Evolutionary conservation across 768 basidiomycete species (phyloP).

Genomic region (Pholiota microspora): DNA sequence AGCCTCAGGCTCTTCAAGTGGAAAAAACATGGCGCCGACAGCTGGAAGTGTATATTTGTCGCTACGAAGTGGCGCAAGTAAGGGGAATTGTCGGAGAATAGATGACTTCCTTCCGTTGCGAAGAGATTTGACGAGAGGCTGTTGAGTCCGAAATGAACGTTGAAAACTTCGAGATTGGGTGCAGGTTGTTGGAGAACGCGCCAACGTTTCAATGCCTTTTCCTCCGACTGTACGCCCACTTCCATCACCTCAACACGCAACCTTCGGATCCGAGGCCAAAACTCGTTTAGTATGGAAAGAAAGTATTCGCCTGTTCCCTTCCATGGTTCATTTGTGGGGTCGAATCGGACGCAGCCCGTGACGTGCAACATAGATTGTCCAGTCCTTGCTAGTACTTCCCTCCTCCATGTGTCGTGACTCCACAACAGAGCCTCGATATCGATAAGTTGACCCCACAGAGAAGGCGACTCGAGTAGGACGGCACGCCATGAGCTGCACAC

Average conservation of each 20-base stretch:
- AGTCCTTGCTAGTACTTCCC: constrained; percentile 5
- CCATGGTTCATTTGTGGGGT: neutral
- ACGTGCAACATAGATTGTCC: constrained; percentile 4
- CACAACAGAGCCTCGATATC: constrained; percentile 5
- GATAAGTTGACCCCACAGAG: constrained; percentile 11
- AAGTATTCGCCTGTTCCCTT: neutral
- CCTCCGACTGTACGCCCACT: neutral
- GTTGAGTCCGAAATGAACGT: constrained; percentile 5
- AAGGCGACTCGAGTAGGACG: neutral
- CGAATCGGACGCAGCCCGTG: neutral
- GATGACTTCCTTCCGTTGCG: neutral
- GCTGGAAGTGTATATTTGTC: constrained; percentile 1
- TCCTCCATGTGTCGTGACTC: constrained; percentile 5
- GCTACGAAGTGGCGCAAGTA: neutral
- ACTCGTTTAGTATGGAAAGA: constrained; percentile 2
- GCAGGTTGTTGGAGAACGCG: constrained; percentile 4
- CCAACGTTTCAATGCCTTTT: constrained; percentile 3
- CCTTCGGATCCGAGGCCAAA: constrained; percentile 3
- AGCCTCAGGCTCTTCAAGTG: neutral
- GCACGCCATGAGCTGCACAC: constrained; percentile 9
- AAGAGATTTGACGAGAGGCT: constrained; percentile 3
- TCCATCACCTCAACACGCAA: constrained; percentile 4
- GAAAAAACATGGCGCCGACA: neutral
- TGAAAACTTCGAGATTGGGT: constrained; percentile 4
- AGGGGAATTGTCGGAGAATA: constrained; percentile 5